These are phyloP conservation scores for Calocybe cyanea DNA, from an alignment of 768 basidiomycete species.

Conservation along the genomic window DNA sequence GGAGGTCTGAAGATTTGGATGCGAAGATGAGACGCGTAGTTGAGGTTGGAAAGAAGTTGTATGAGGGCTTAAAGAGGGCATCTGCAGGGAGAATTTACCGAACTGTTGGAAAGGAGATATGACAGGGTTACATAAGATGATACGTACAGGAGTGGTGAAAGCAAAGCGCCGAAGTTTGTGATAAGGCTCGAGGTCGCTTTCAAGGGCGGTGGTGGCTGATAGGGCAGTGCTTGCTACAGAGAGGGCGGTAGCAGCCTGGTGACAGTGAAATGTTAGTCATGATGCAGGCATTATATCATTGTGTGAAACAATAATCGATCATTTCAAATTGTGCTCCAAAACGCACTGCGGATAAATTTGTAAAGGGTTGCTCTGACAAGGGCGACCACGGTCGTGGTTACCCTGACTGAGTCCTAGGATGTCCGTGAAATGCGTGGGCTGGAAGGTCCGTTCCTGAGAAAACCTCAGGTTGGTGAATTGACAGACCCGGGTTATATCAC, in stretches of 20 bases:
- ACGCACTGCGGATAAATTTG: slow-evolving; percentile 11
- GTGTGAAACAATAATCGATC: background rate
- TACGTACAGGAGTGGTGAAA: slow-evolving; percentile 16
- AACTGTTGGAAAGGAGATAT: slow-evolving; percentile 10
- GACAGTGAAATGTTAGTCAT: slow-evolving; percentile 15
- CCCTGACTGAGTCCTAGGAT: slow-evolving; percentile 9
- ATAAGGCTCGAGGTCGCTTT: slow-evolving; percentile 60
- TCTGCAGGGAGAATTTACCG: slow-evolving; percentile 14
- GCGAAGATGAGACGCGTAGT: slow-evolving; percentile 24
- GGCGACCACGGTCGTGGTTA: slow-evolving; percentile 16
- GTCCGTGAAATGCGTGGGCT: slow-evolving; percentile 30
- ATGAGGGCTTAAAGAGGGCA: slow-evolving; percentile 17
- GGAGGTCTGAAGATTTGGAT: slow-evolving; percentile 23
- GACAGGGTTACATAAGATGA: slow-evolving; percentile 12
- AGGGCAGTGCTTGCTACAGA: slow-evolving; percentile 47
- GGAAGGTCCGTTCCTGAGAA: slow-evolving; percentile 14
- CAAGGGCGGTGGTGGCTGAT: slow-evolving; percentile 52
- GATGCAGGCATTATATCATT: background rate
- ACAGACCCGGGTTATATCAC: slow-evolving; percentile 17
- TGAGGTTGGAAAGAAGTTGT: slow-evolving; percentile 16
- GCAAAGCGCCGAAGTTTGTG: slow-evolving; percentile 48
- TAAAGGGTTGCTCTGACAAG: slow-evolving; percentile 14
- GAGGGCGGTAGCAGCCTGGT: slow-evolving; percentile 47
- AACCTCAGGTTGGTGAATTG: background rate
- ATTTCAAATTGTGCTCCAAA: background rate